phyloP scores from a whole-genome alignment of 129 eudicot genomes.

The Chrysanthemum seticuspe region DNA sequence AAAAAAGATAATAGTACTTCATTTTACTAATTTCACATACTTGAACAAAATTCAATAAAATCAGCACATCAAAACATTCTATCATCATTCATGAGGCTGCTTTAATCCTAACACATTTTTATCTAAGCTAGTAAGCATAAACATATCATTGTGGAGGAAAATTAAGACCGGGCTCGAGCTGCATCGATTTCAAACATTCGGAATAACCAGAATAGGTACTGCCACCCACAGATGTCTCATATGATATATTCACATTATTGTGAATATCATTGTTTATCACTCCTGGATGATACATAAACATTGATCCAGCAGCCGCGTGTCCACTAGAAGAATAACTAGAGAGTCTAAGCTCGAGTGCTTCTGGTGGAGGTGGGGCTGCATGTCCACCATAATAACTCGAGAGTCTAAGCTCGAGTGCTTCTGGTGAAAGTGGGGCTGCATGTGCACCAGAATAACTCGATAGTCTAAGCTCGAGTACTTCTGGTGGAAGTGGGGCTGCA shows the following conservation, averaged over 20 bases:
- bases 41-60: neutral
- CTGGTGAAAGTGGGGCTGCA: constrained; percentile 28
- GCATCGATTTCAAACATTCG: constrained; percentile 20
- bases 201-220: constrained; percentile 32
- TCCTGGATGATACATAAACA: constrained; percentile 23
- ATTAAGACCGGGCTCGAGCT: constrained; percentile 52
- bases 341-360: constrained; percentile 9
- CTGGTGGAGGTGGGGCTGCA: constrained; percentile 13
- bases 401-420: constrained; percentile 44
- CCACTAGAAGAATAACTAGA: constrained; percentile 17
- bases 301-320: constrained; percentile 27
- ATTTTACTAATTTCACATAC: too few relatives aligned
- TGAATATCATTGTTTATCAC: too few relatives aligned
- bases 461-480: constrained; percentile 42
- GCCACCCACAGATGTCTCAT: neutral
- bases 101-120: too few relatives aligned
- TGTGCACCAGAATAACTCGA: constrained; percentile 18
- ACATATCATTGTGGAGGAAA: constrained; percentile 31
- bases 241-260: neutral
- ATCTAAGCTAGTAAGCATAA: too few relatives aligned
- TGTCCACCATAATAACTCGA: constrained; percentile 12
- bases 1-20: too few relatives aligned
- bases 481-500: constrained; percentile 29
- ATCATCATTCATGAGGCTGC: constrained; percentile 25
- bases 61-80: constrained; percentile 33